A percentile compares a stretch with the other conserved stretches of the same genome.
Conservation (phyloP, 441 rosid genomes). For the Corymbia citriodora region DNA sequence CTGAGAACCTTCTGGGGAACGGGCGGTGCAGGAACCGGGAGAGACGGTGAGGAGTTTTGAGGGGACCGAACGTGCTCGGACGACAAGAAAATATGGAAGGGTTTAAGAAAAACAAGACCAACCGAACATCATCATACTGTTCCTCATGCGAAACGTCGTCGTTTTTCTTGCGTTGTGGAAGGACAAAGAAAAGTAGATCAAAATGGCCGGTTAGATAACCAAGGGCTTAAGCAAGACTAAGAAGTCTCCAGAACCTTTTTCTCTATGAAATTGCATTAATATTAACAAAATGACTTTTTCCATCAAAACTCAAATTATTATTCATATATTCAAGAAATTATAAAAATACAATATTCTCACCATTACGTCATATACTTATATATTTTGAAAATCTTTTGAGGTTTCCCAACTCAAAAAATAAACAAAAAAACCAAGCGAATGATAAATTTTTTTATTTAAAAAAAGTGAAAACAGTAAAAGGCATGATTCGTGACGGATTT, state of each 20-base stretch:
- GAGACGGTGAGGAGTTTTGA: not conserved
- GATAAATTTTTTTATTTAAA: rapidly evolving
- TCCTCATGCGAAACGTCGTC: not conserved
- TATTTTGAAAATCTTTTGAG: rapidly evolving
- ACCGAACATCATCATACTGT: rapidly evolving
- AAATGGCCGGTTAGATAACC: not conserved
- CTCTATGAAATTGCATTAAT: not conserved
- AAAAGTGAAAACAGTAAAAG: rapidly evolving
- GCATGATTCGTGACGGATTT: not conserved
- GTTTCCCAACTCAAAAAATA: not conserved
- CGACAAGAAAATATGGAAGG: not conserved
- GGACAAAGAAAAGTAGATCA: not conserved
- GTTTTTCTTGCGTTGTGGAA: not conserved
- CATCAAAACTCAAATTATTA: not conserved
- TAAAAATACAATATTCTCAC: not conserved
- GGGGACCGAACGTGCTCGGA: not conserved
- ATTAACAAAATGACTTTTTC: not conserved
- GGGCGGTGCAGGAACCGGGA: not conserved
- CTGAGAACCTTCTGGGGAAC: not conserved
- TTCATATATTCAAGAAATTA: not conserved
- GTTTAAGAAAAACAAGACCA: not conserved
- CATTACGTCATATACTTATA: not conserved
- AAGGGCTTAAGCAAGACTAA: rapidly evolving
- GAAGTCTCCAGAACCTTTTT: not conserved
- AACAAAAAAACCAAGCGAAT: rapidly evolving